Base-by-base conservation (phyloP, 495 filamentous ascomycete genomes). In the Daldinia concentrica region DNA sequence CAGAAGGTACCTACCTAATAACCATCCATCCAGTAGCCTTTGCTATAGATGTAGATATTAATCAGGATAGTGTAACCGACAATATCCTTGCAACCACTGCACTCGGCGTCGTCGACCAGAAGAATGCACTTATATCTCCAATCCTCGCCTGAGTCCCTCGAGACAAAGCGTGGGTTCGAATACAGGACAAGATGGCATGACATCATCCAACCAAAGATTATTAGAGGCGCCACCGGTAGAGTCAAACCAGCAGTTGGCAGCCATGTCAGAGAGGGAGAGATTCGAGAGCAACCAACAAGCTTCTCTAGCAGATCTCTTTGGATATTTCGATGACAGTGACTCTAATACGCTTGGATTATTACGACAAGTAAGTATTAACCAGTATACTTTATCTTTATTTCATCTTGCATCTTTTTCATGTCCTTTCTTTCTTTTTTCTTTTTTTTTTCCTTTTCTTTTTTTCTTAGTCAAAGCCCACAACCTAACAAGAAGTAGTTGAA, bases 261-360 rank as follows among this genome's bases (percentile, higher is more conserved):
- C 30, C 7, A 7, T 58, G 54, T 9, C 30, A 14, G 29, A 58
- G 14, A 36, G 54, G 54, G 54, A 58, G 54, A 37, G 7, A 22
- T 22, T 37, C 30, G 54, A 36, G 34, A 22, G 11, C 17, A 22
- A 17, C n/a, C 30, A 58, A 6, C 54, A 17, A 58, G 29, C 54
- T 36, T 36, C 70, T 9, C 51, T 78, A 9, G 76, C 66, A 22
- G 52, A 65, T 15, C 41, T 57, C 15, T 78, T 76, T 62, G 76
- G 76, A 2, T 78, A 78, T 59, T 71, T 60, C 48, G 71, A 76
- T 36, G 69, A 68, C 19, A 76, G 66, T 17, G 50, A 58, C 27
- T 59, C 56, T 14, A 75, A 76, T 24, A 74, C 73, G 3, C 45
- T 74, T 24, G 74, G 63, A 11, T 45, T 75, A 14, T 39, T 77